Conservation (phyloP, 495 filamentous ascomycete species). For the Penicillium paxilli region DNA sequence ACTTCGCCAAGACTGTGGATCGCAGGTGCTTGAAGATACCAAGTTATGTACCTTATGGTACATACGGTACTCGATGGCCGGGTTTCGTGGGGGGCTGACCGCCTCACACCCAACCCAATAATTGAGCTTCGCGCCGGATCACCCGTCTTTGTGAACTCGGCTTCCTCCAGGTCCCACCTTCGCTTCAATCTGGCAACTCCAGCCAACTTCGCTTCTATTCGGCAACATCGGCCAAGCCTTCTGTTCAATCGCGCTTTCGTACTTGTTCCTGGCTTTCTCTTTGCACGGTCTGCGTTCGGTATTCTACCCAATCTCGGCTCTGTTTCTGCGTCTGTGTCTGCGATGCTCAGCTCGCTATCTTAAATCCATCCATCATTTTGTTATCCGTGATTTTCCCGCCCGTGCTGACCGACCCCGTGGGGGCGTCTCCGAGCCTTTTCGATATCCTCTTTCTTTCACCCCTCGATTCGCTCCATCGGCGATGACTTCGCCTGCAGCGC, state of each 20-base stretch:
- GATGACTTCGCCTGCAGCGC: conserved; percentile 34
- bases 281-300: neutral
- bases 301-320: neutral
- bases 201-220: too few species aligned
- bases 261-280: too few species aligned
- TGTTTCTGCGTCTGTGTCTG: neutral
- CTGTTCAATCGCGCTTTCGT: too few species aligned
- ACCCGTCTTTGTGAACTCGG: too few species aligned
- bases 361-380: neutral
- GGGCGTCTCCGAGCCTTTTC: neutral
- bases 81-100: too few species aligned
- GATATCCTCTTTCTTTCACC: neutral
- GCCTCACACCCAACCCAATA: conserved; percentile 6
- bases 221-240: too few species aligned
- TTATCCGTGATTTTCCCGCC: neutral
- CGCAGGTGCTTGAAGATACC: too few species aligned
- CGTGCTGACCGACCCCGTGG: neutral
- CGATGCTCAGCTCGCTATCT: neutral
- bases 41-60: too few species aligned
- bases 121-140: neutral
- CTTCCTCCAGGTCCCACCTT: too few species aligned
- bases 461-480: neutral
- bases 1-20: too few species aligned
- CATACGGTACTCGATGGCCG: too few species aligned
- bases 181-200: too few species aligned